These are phyloP conservation scores for Trematosphaeria pertusa DNA, from an alignment of 2,329 filamentous ascomycete species.

Conservation along the genomic window DNA sequence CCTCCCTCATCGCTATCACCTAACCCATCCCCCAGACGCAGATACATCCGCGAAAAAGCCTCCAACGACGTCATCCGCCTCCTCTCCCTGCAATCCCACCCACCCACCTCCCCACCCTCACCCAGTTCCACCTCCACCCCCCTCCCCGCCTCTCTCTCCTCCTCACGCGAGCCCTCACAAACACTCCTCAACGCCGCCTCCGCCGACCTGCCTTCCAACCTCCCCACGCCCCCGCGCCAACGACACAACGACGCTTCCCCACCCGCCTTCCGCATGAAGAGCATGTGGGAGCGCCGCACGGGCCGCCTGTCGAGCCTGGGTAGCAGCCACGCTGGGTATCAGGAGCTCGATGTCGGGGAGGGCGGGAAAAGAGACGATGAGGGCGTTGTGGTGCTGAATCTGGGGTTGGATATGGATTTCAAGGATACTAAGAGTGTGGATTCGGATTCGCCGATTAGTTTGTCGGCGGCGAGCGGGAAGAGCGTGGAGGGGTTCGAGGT, in stretches of 20 bases:
- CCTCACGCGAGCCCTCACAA: conserved; percentile 25
- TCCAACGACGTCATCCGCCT: conserved; percentile 36
- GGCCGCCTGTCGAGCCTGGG: conserved; percentile 19
- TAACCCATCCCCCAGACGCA: conserved; percentile 21
- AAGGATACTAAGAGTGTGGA: neutral
- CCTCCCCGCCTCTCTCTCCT: conserved; percentile 14
- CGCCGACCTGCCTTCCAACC: conserved; percentile 24
- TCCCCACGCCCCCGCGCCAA: conserved; percentile 30
- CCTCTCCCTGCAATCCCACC: conserved; percentile 26
- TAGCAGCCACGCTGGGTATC: conserved; percentile 20
- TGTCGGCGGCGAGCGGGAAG: neutral
- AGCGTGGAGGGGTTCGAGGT: conserved; percentile 24
- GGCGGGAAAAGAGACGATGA: conserved; percentile 6
- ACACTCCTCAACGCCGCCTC: conserved; percentile 32
- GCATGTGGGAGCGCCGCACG: conserved; percentile 28
- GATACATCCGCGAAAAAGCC: conserved; percentile 39
- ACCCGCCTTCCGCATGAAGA: conserved; percentile 32
- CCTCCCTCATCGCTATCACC: neutral
- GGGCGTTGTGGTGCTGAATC: conserved; percentile 22
- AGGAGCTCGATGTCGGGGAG: conserved; percentile 13
- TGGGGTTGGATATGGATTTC: conserved; percentile 23
- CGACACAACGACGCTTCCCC: conserved; percentile 25
- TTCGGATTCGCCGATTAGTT: neutral
- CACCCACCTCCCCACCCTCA: conserved; percentile 20
- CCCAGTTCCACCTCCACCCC: conserved; percentile 15